Evolutionary conservation across 2,329 filamentous ascomycete genomes (phyloP), one percentile per base, ranked within the genome.

Genomic region (Exophiala lecanii-corni): DNA sequence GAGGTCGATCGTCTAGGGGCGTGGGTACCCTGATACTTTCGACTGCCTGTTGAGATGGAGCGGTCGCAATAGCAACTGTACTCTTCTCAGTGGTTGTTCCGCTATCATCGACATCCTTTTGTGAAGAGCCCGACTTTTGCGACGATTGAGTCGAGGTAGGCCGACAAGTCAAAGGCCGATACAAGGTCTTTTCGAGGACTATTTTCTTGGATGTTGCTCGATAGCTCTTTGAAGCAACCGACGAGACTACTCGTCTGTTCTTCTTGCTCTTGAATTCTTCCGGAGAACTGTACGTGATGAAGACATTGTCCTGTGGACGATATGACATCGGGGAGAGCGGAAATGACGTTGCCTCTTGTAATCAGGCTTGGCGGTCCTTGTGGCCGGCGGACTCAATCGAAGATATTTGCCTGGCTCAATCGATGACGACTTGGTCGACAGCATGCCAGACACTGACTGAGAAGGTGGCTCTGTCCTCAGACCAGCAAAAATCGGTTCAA

Each of bases 271-370:
- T 45, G 32, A 48, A 31, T 17, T 51, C 45, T 23, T 19, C 34
- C 7, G 49, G 49, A 23, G 39, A 37, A 36, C 16, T 51, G 43
- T 49, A 51, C 7, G 49, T 51, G 37, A 51, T 49, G 42, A 51
- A 48, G 7, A 45, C 10, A n/a, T 40, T 48, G 16, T 36, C 10
- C 26, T 30, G 41, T 5, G 23, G n/a, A n/a, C 13, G 23, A n/a
- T 23, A 31, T 26, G 48, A 16, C 43, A 50, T 47, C 10, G 9
- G 10, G 31, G 12, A 12, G n/a, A 9, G n/a, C n/a, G n/a, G n/a
- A n/a, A n/a, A n/a, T n/a, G n/a, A n/a, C n/a, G n/a, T n/a, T n/a
- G n/a, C n/a, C n/a, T n/a, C n/a, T n/a, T n/a, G n/a, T n/a, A n/a
- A n/a, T n/a, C n/a, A n/a, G n/a, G n/a, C n/a, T n/a, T n/a, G n/a